Evolutionary conservation across 2,329 filamentous ascomycete genomes (phyloP), one percentile per base, ranked within the genome.

Genomic region (Rhexocercosporidium sp.): DNA sequence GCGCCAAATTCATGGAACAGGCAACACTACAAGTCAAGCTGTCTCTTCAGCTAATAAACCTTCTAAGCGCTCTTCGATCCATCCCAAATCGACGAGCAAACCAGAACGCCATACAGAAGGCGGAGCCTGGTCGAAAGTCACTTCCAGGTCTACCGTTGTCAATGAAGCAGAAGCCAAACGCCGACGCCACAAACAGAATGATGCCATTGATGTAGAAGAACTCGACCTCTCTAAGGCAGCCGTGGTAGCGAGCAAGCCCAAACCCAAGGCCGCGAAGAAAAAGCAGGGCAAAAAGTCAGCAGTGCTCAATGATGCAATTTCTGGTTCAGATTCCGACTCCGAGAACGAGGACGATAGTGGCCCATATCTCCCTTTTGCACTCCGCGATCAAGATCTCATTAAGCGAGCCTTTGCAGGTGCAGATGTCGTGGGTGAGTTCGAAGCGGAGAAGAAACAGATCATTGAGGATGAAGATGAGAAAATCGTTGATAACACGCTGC

Each of bases 371-470:
- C 86, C 86, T 1, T 81, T 90, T 62, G 84, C 85, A 25, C 84
- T 89, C 72, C 83, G 83, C 59, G 87, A 90, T 73, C 83, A 86
- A 71, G 88, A 90, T 46, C 87, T 97, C 66, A 90, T 97, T 65
- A 90, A 91, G 70, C 86, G 89, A 72, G 94, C 93, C 4, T 97
- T 99, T 78, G 95, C 94, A 1, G 94, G 93, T 49, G 88, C 94
- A 74, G 92, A 97, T 77, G 92, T 96, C 1, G 88, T 91, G 9
- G 87, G 87, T 54, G 90, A 94, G 46, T 99, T 98, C 76, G 87
- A 88, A 66, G 85, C 85, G 44, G 94, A 98, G 77, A 98, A 98
- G 81, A 85, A 84, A 18, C 87, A 88, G 59, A 83, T 87, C 1
- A 87, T 88, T 20, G 85, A 87, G 34, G 92, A 92, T 20, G 94